Base-by-base conservation (phyloP, 805 yeast genomes). In the Starmerella apis region DNA sequence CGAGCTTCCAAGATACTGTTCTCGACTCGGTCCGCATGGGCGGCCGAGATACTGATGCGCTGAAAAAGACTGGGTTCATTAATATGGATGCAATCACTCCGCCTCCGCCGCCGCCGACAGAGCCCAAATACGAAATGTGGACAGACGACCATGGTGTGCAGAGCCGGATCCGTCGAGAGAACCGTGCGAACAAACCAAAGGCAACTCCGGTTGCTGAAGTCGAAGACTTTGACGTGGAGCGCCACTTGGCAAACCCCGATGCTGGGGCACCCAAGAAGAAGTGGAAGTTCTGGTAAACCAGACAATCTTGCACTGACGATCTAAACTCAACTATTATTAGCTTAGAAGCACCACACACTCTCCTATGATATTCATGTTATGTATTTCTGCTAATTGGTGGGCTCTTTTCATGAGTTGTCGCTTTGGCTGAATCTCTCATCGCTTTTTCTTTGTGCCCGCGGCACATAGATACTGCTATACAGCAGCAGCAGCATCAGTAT, bases 281-380 rank as follows among this genome's bases (percentile, higher is more conserved):
- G 46, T 55, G 59, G 58, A 50, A 45, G 50, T 42, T 55, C 44
- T 55, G 58, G 58, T 48, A 27, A 48, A n/a, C 36, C 30, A 27
- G 30, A 13, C 35, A 41, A 9, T 23, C 35, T 27, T 27, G 16
- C 6, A 9, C 35, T 31, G 35, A 18, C 10, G 30, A 8, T 11
- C 30, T 11, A 11, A 27, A 27, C 10, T 27, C 10, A 27, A 8
- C 30, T 31, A 9, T 20, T 36, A 10, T 10, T 19, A 10, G 39
- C n/a, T 25, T 10, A 19, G 6, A 3, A 19, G 24, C 39, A 16
- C 25, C n/a, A 16, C 39, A 10, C 19, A 7, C 25, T 36, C 39
- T 36, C 25, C 39, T 36, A 36, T 22, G 39, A 36, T 36, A 36
- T 36, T 36, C 18, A 36, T 19, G 43, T 24, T 39, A 39, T 24